Conservation (phyloP, 2,329 filamentous ascomycete genomes). For the Diaporthe ampelina region DNA sequence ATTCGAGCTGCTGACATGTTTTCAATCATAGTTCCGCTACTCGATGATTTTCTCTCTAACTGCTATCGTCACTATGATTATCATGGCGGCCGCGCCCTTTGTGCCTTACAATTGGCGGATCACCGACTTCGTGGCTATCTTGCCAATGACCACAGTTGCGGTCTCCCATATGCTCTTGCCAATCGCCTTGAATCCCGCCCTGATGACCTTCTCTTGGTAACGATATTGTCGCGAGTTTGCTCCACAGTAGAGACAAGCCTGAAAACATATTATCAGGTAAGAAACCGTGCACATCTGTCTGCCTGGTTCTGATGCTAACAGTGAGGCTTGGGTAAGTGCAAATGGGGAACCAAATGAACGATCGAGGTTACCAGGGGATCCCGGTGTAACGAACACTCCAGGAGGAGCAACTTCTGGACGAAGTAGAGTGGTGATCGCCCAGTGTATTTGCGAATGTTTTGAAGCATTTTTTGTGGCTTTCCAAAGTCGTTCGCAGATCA, state of each 20-base stretch:
- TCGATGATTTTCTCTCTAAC: constrained; percentile 73
- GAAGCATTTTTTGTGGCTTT: accelerated
- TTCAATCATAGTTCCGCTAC: constrained; percentile 73
- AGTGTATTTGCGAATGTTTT: background rate
- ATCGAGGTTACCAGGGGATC: background rate
- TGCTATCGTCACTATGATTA: constrained; percentile 73
- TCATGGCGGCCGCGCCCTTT: constrained; percentile 74
- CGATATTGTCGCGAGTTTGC: too few species aligned
- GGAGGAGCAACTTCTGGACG: background rate
- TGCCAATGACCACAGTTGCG: constrained; percentile 81
- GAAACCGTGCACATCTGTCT: too few species aligned
- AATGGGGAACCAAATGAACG: background rate
- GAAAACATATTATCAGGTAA: background rate
- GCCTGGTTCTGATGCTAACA: background rate
- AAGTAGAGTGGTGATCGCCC: too few species aligned
- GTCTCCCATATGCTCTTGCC: constrained; percentile 79
- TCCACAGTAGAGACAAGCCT: background rate
- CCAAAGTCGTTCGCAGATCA: background rate
- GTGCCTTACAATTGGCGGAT: constrained; percentile 77
- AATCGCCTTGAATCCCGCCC: constrained; percentile 80
- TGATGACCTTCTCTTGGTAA: constrained; percentile 86
- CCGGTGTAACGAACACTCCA: background rate
- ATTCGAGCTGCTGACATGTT: constrained; percentile 21
- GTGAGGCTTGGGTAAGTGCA: too few species aligned
- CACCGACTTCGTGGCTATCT: constrained; percentile 80